phyloP scores from a whole-genome alignment of 805 yeast species.

The Candida wancherniae region DNA sequence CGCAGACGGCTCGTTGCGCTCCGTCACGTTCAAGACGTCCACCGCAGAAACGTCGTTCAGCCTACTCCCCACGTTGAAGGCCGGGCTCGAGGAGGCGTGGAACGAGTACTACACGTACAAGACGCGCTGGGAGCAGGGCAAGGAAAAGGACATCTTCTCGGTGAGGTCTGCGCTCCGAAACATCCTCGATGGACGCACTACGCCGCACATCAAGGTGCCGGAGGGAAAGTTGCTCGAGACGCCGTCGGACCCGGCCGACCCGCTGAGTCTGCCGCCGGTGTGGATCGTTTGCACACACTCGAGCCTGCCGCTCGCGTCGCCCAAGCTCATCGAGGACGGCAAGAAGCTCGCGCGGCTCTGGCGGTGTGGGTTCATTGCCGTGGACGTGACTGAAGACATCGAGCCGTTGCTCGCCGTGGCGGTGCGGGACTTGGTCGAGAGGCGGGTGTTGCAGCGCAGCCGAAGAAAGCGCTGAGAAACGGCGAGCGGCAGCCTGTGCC shows the following conservation, averaged over 20 bases:
- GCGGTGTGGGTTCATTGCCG: slow-evolving; percentile 60
- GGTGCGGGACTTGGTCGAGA: slow-evolving; percentile 57
- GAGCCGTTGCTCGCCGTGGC: slow-evolving; percentile 55
- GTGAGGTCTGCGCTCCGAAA: slow-evolving; percentile 52
- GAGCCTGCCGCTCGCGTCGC: slow-evolving; percentile 54
- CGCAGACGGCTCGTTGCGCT: slow-evolving; percentile 5
- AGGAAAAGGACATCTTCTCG: slow-evolving; percentile 64
- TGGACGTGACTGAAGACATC: slow-evolving; percentile 53
- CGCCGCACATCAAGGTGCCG: slow-evolving; percentile 3
- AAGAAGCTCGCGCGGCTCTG: slow-evolving; percentile 51
- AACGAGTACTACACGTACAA: slow-evolving; percentile 55
- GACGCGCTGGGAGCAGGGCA: slow-evolving; percentile 54
- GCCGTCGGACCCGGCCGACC: slow-evolving; percentile 31
- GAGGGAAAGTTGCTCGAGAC: slow-evolving; percentile 18
- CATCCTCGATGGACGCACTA: slow-evolving; percentile 48
- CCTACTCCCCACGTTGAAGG: slow-evolving; percentile 44
- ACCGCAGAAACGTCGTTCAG: slow-evolving; percentile 25
- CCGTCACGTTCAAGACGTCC: slow-evolving; percentile 4
- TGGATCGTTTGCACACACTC: slow-evolving; percentile 63
- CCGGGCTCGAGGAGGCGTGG: slow-evolving; percentile 70
- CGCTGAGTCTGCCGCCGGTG: slow-evolving; percentile 54
- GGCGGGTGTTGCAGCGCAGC: slow-evolving; percentile 23
- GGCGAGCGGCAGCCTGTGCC: too few species aligned
- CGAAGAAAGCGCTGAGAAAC: too few species aligned
- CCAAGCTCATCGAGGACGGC: slow-evolving; percentile 56